Evolutionary conservation across 2,329 filamentous ascomycete genomes (phyloP).

Genomic region (Bipolaris gigantea): DNA sequence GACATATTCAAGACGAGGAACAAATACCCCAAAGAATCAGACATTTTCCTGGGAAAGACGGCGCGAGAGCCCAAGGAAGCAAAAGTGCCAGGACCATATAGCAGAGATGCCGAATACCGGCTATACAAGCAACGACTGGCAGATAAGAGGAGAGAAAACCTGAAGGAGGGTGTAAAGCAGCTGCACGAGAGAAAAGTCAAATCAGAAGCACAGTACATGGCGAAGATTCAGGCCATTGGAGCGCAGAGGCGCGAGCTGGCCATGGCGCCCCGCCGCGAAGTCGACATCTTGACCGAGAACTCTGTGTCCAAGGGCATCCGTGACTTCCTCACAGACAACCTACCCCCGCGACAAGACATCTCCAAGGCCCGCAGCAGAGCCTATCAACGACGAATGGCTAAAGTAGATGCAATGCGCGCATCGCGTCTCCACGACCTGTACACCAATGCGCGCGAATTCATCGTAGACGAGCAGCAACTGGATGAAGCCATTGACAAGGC

Average conservation of each 20-base stretch:
- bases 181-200: conserved; percentile 57
- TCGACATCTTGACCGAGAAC: conserved; percentile 48
- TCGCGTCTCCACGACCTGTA: conserved; percentile 85
- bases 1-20: conserved; percentile 65
- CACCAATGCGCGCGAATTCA: conserved; percentile 84
- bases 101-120: conserved; percentile 53
- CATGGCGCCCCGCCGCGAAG: conserved; percentile 68
- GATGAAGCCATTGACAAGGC: conserved; percentile 70
- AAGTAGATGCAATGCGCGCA: conserved; percentile 62
- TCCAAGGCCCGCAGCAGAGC: conserved; percentile 34
- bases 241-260: conserved; percentile 56
- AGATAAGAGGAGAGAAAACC: conserved; percentile 67
- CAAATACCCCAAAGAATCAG: conserved; percentile 56
- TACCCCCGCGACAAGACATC: conserved; percentile 29
- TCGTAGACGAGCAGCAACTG: conserved; percentile 78
- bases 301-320: conserved; percentile 37
- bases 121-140: conserved; percentile 76
- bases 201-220: conserved; percentile 26
- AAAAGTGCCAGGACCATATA: conserved; percentile 41
- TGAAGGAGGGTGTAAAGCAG: conserved; percentile 69
- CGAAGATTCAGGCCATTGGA: conserved; percentile 41
- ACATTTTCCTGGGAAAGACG: conserved; percentile 62
- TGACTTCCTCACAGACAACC: conserved; percentile 39
- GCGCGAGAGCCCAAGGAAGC: conserved; percentile 56
- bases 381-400: conserved; percentile 49